Evolutionary conservation across 805 yeast genomes (phyloP).

Genomic region (Zygosaccharomyces pseudorouxii): DNA sequence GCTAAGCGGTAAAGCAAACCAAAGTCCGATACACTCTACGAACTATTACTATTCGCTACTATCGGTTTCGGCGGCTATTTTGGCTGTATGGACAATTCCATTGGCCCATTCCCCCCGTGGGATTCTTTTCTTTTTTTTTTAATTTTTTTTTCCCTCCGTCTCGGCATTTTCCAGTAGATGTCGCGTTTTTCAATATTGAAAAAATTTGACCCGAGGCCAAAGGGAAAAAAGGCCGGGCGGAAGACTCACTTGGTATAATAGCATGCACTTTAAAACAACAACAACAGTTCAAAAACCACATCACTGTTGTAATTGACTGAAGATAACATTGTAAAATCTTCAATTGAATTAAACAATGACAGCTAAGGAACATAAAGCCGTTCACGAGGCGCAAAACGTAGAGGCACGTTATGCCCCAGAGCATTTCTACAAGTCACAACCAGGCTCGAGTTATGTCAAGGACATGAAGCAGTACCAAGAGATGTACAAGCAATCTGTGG

Average conservation of each 20-base stretch:
- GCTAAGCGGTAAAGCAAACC: background rate
- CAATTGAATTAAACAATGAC: slow-evolving; percentile 13
- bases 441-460: slow-evolving; percentile 45
- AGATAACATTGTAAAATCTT: background rate
- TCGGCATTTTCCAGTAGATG: background rate
- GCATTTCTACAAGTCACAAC: slow-evolving; percentile 39
- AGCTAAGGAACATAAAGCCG: slow-evolving; percentile 34
- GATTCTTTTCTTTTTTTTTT: background rate
- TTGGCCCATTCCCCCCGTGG: background rate
- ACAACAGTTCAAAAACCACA: background rate
- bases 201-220: slow-evolving; percentile 3
- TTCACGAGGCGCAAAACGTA: slow-evolving; percentile 40
- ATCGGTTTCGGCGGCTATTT: background rate
- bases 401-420: slow-evolving; percentile 35
- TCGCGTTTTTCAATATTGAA: slow-evolving; percentile 1
- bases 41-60: too few relatives aligned
- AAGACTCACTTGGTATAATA: background rate
- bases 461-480: slow-evolving; percentile 64
- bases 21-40: too few relatives aligned
- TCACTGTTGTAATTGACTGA: background rate
- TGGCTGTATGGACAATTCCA: background rate
- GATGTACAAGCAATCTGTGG: slow-evolving; percentile 73
- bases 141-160: too few relatives aligned
- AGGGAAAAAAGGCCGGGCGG: slow-evolving; percentile 5
- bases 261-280: background rate